Conservation (phyloP, 495 filamentous ascomycete genomes). For the Poronia punctata region DNA sequence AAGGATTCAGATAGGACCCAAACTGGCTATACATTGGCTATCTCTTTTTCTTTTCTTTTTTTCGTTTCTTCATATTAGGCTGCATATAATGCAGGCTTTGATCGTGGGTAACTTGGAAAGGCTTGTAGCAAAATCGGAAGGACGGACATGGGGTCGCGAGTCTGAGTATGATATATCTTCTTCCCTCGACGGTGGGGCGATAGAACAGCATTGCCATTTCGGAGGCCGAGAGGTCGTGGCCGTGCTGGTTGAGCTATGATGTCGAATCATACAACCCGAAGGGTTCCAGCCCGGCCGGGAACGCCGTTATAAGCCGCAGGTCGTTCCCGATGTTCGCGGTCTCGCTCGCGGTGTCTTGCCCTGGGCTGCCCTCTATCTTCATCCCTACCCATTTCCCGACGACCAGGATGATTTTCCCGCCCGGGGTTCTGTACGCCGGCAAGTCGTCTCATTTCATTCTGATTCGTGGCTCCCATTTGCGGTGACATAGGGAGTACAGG, state of each 20-base stretch:
- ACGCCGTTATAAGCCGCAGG: conserved; percentile 22
- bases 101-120: too few species aligned
- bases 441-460: not conserved
- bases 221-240: not conserved
- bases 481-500: conserved; percentile 15
- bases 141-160: too few species aligned
- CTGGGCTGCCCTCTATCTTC: conserved; percentile 10
- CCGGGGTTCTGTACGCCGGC: not conserved
- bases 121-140: too few species aligned
- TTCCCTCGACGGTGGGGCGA: too few species aligned
- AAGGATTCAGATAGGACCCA: too few species aligned
- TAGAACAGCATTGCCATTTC: too few species aligned
- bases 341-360: conserved; percentile 13
- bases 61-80: too few species aligned
- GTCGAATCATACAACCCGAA: conserved; percentile 21
- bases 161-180: too few species aligned
- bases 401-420: not conserved
- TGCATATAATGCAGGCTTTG: too few species aligned
- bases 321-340: conserved; percentile 19
- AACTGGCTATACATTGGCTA: too few species aligned
- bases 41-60: too few species aligned
- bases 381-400: conserved; percentile 1
- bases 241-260: not conserved
- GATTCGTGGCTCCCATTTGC: not conserved
- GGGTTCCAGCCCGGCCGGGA: conserved; percentile 22